A percentile compares a stretch with the other conserved stretches of the same genome.
These are phyloP conservation scores for Pulveroboletus sp. DNA, from an alignment of 768 basidiomycete species.

Conservation along the genomic window DNA sequence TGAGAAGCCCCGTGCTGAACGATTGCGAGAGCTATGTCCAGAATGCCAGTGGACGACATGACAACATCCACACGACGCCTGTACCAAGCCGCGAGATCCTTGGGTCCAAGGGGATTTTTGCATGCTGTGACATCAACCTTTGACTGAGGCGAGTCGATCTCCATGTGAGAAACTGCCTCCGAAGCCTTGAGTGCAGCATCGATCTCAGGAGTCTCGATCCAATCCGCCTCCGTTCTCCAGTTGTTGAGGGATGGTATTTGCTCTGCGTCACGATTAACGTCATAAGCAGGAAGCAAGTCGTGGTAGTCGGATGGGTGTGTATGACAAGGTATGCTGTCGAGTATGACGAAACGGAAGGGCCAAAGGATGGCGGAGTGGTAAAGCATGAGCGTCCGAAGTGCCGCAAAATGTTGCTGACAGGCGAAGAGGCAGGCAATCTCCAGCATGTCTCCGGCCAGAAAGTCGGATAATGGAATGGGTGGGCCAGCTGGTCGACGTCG, in stretches of 20 bases:
- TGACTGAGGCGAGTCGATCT: conserved; percentile 11
- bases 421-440: conserved; percentile 64
- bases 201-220: conserved; percentile 50
- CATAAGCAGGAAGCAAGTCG: conserved; percentile 60
- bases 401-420: conserved; percentile 51
- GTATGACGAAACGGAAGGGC: conserved; percentile 64
- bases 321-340: conserved; percentile 74
- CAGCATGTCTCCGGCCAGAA: conserved; percentile 58
- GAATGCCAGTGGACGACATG: conserved; percentile 64
- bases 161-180: conserved; percentile 13
- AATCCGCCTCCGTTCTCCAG: conserved; percentile 57
- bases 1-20: conserved; percentile 85
- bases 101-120: conserved; percentile 13
- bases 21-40: conserved; percentile 73
- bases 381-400: conserved; percentile 53
- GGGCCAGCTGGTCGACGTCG: conserved; percentile 28
- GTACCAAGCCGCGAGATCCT: conserved; percentile 72
- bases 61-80: conserved; percentile 55
- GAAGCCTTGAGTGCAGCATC: conserved; percentile 37
- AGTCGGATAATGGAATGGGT: conserved; percentile 54
- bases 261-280: conserved; percentile 47
- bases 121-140: conserved; percentile 2
- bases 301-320: conserved; percentile 57
- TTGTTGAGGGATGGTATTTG: conserved; percentile 23
- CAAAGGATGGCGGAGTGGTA: conserved; percentile 58